Evolutionary conservation across 2,329 filamentous ascomycete genomes (phyloP).

Genomic region (Claviceps sp.): DNA sequence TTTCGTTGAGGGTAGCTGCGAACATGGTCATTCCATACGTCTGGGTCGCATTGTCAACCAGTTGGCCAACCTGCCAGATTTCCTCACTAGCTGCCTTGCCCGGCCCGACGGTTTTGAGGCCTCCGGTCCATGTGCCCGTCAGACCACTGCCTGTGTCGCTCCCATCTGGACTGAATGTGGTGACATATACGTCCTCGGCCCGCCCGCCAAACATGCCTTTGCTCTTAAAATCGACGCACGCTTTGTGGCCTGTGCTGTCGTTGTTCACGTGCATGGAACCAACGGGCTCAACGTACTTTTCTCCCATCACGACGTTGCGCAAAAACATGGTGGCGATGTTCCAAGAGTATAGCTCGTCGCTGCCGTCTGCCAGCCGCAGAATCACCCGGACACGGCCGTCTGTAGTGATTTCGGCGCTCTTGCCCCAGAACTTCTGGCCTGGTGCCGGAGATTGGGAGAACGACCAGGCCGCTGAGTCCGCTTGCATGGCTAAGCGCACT

Average conservation of each 20-base stretch:
- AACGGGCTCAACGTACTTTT: slow-evolving; percentile 95
- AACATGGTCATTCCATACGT: slow-evolving; percentile 85
- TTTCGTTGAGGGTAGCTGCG: slow-evolving; percentile 74
- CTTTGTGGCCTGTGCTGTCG: slow-evolving; percentile 72
- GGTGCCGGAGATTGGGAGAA: slow-evolving; percentile 79
- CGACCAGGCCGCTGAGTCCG: slow-evolving; percentile 74
- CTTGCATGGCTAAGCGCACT: slow-evolving; percentile 84
- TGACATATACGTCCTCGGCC: slow-evolving; percentile 75
- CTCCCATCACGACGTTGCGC: slow-evolving; percentile 90
- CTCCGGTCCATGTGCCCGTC: slow-evolving; percentile 71
- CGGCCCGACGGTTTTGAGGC: slow-evolving; percentile 52
- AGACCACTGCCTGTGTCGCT: slow-evolving; percentile 53
- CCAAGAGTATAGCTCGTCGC: slow-evolving; percentile 80
- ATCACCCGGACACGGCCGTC: slow-evolving; percentile 74
- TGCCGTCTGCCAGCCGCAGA: slow-evolving; percentile 50
- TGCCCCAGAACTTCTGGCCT: slow-evolving; percentile 97
- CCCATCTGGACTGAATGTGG: slow-evolving; percentile 56
- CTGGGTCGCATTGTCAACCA: slow-evolving; percentile 66
- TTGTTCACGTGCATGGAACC: slow-evolving; percentile 78
- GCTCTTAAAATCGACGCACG: slow-evolving; percentile 79
- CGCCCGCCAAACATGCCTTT: slow-evolving; percentile 97
- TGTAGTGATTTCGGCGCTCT: slow-evolving; percentile 85
- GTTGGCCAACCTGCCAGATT: slow-evolving; percentile 64
- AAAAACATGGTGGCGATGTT: slow-evolving; percentile 78
- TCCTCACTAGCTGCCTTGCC: slow-evolving; percentile 48